Percentiles rank a stretch among this genome's conserved stretches.
phyloP scores from a whole-genome alignment of 306 rosid species.

The Vigna nakashimae region DNA sequence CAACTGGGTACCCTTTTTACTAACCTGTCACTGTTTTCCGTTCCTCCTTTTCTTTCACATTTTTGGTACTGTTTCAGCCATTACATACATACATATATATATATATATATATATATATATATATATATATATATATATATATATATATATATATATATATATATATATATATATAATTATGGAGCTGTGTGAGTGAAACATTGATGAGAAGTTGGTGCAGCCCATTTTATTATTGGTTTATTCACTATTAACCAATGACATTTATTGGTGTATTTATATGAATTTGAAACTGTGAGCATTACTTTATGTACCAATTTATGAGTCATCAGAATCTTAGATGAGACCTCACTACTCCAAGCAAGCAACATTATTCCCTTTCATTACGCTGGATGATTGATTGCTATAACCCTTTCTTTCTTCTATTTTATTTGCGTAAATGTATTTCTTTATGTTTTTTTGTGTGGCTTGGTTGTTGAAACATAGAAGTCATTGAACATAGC shows the following conservation, averaged over 20 bases:
- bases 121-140: no score
- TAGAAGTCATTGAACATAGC: conserved; percentile 35
- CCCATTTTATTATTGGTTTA: conserved; percentile 20
- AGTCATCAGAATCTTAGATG: conserved; percentile 44
- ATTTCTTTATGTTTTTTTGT: conserved; percentile 8
- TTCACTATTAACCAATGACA: conserved; percentile 31
- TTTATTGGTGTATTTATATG: conserved; percentile 37
- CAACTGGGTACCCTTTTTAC: conserved; percentile 31
- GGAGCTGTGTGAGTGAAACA: conserved; percentile 15
- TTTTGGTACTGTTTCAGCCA: conserved; percentile 26
- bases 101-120: no score
- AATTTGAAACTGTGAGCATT: conserved; percentile 40
- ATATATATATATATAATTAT: no score
- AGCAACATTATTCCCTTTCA: conserved; percentile 42
- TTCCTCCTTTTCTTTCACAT: conserved; percentile 37
- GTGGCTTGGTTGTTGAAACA: conserved; percentile 30
- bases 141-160: no score
- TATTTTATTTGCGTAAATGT: not conserved
- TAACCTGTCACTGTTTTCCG: conserved; percentile 33
- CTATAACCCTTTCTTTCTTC: conserved; percentile 16
- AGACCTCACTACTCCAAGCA: conserved; percentile 43
- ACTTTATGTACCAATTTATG: conserved; percentile 42
- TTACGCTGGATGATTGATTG: conserved; percentile 39
- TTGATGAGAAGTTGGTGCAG: conserved; percentile 16
- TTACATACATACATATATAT: not conserved